Conservation (phyloP, 495 filamentous ascomycete genomes). For the Letharia columbiana region DNA sequence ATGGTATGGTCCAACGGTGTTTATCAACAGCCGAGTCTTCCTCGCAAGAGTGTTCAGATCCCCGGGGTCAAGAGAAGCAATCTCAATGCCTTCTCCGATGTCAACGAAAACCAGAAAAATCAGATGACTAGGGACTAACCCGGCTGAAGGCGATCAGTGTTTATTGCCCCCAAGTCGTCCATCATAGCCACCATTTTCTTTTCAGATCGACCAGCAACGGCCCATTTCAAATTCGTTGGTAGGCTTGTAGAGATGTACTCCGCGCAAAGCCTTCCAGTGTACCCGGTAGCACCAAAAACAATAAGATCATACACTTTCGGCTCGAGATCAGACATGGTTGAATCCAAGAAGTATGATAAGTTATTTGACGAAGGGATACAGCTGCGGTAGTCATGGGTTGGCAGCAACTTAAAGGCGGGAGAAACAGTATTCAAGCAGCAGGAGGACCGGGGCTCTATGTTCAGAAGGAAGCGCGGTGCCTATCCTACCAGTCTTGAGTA, state of each 20-base stretch:
- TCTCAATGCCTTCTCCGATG: conserved; percentile 47
- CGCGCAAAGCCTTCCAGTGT: conserved; percentile 72
- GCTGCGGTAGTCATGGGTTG: background rate
- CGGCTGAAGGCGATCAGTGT: conserved; percentile 61
- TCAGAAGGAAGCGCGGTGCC: no score
- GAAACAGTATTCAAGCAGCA: no score
- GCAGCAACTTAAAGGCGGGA: background rate
- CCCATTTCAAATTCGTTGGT: conserved; percentile 82
- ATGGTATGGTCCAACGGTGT: conserved; percentile 78
- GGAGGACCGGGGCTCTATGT: no score
- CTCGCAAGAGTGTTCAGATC: conserved; percentile 59
- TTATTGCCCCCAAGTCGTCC: conserved; percentile 54
- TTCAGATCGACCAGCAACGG: conserved; percentile 71
- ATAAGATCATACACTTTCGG: conserved; percentile 70
- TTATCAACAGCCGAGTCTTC: conserved; percentile 71
- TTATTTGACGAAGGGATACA: background rate
- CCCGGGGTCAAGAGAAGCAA: conserved; percentile 52
- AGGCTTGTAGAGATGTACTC: conserved; percentile 67
- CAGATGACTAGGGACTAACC: conserved; percentile 34
- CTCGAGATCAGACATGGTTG: conserved; percentile 7
- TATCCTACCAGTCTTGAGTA: no score
- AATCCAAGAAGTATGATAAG: background rate
- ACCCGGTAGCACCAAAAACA: conserved; percentile 76
- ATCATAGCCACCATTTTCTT: conserved; percentile 61
- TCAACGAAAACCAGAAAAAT: background rate